Base-by-base conservation (phyloP, 768 basidiomycete species). In the Rhodotorula paludigena region DNA sequence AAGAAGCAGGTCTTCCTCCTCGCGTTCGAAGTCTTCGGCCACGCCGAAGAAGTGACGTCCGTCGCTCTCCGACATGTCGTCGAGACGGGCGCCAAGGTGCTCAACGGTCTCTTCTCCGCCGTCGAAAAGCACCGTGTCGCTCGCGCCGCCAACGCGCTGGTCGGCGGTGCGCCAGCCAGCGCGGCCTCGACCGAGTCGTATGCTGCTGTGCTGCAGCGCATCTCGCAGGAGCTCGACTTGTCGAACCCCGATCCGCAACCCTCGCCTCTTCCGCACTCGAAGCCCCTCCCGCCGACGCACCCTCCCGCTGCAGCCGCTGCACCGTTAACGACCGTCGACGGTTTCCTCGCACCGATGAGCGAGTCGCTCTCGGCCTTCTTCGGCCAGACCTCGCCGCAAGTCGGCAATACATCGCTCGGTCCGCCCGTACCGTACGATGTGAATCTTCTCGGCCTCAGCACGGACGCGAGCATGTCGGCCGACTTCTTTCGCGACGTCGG, bases 91-190 rank as follows among this genome's bases (percentile, higher is more conserved):
- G 2, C n/a, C n/a, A 49, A 48, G 36, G 67, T 71, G 39, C 36
- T 71, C 36, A 58, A 63, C 38, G 71, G 71, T 0, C 52, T 72
- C 9, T 68, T 72, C 60, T 45, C 64, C 42, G 71, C 63, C 3
- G 63, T 53, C 14, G 66, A 67, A 21, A 68, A 67, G 33, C 61
- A 65, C 2, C 58, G 69, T 5, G 61, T 57, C 12, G 66, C 65
- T 0, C 51, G 69, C 4, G 65, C 60, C 2, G 69, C 69, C 5
- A 47, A 23, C 12, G 62, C 62, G 2, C 62, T 68, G 38, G 57
- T 68, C 11, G 36, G 47, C 6, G 51, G 57, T 38, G 9, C 35
- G 15, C 30, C 33, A 5, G 8, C 47, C 11, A 10, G 3, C 39
- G 45, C 56, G 16, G 10, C 61, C 1, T 16, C 66, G 6, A 30